phyloP scores from a whole-genome alignment of 2,329 filamentous ascomycete species.

The Colletotrichum limetticola region DNA sequence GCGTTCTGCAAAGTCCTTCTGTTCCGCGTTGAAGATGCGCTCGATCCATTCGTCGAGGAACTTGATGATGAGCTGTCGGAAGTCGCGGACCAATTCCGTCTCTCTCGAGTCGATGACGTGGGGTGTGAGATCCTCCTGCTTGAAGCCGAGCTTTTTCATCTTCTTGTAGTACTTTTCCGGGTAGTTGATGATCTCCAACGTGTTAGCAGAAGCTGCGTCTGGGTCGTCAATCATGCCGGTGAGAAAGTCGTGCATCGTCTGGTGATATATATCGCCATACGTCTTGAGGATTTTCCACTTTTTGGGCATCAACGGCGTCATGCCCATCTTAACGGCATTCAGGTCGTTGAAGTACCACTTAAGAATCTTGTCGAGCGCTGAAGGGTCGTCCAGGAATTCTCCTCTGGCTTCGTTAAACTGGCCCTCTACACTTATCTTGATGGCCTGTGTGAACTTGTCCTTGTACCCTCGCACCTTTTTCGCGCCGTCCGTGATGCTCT shows the following conservation, averaged over 20 bases:
- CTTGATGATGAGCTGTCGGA: constrained; percentile 93
- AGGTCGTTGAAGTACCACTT: constrained; percentile 99
- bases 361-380: constrained; percentile 85
- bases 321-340: constrained; percentile 92
- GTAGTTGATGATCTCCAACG: constrained; percentile 94
- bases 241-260: constrained; percentile 94
- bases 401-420: constrained; percentile 79
- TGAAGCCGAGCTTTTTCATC: constrained; percentile 89
- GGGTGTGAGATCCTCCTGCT: constrained; percentile 79
- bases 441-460: constrained; percentile 88
- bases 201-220: constrained; percentile 85
- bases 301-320: constrained; percentile 91
- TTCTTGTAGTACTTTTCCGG: constrained; percentile 96
- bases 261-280: constrained; percentile 91
- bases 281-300: constrained; percentile 96
- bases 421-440: constrained; percentile 76
- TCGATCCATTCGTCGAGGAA: constrained; percentile 98
- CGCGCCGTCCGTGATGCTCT: constrained; percentile 93
- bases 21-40: constrained; percentile 86
- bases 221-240: constrained; percentile 85
- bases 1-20: constrained; percentile 82
- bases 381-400: constrained; percentile 85
- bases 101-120: constrained; percentile 93
- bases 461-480: constrained; percentile 96
- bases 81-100: constrained; percentile 90